Evolutionary conservation across 2,329 filamentous ascomycete genomes (phyloP), one percentile per base, ranked within the genome.

Genomic region (Fusarium floridanum): DNA sequence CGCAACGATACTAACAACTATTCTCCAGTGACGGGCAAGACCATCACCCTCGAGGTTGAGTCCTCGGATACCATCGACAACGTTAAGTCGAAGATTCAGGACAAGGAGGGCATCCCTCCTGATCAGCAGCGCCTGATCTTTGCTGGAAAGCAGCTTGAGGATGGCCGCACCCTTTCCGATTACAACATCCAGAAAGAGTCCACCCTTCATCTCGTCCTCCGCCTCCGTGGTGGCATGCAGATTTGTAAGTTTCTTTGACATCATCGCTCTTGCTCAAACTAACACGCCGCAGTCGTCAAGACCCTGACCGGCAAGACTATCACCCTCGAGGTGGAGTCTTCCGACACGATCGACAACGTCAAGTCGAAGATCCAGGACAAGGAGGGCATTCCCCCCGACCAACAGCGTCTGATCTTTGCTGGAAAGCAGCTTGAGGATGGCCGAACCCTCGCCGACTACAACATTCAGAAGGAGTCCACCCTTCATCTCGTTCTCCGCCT

Each of bases 331-430:
- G 94, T 97, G 1, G 94, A 97, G 84, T 95, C 93, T 0, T 94
- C 91, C 1, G 95, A 97, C 79, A 97, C 95, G 45, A 97, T 97
- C 84, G 95, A 98, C 88, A 98, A 98, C 73, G 95, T 98, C 43
- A 98, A 98, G 91, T 91, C 90, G 61, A 98, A 98, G 90, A 98
- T 98, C 50, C 95, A 98, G 85, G 95, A 98, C 81, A 98, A 98
- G 91, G 95, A 98, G 85, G 95, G 95, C 29, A 98, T 98, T 63
- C 95, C 95, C 48, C 95, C 95, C 10, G 95, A 98, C 82, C 95
- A 98, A 84, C 95, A 98, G 87, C 95, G 95, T 79, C 85, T 98
- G 76, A 98, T 98, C 82, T 98, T 98, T 78, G 95, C 95, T 60
- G 95, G 95, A 67, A 98, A 98, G 90, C 95, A 98, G 83, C 91